Base-by-base conservation (phyloP, 1,284 basidiomycete genomes). In the Singerocomus inundabilis region DNA sequence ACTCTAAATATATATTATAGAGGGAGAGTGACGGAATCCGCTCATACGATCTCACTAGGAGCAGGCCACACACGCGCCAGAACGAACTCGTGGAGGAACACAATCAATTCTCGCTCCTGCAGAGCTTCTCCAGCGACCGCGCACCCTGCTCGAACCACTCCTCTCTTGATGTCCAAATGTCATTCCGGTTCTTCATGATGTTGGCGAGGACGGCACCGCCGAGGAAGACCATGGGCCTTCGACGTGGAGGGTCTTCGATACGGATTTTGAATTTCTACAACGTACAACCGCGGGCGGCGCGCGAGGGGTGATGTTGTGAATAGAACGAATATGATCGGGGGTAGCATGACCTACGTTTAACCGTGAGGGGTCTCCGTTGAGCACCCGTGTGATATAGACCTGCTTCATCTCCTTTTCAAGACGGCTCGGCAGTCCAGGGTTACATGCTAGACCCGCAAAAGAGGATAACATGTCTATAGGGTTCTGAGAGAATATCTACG, bases 341-440 rank as follows among this genome's bases (percentile, higher is more conserved):
- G 4, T 21, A 4, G 21, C 35, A 43, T 48, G 24, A 82, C 91
- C 50, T 60, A 96, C 93, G 69, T 90, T 94, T 60, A 99, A 70
- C 46, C 97, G 80, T 30, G 83, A 72, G 0, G 92, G 85, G 67
- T 99, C 89, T n/a, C 89, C 85, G 46, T 81, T 79, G 42, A 99
- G 79, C 12, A 98, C 93, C 16, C 88, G 80, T 6, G 92, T 91
- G 53, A 99, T 81, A 72, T 98, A 96, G 35, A 99, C 78, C 72
- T 99, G 96, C 74, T 99, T 99, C 91, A 99, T 94, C 76, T 99
- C 97, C 76, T 99, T 99, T 73, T 99, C 97, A 40, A 99, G 77
- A 37, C 96, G 84, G 68, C 89, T 93, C 6, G 96, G 97, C 56
- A 99, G 81, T 26, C 97, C 97, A 21, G 97, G 96, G 70, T 99